Percentiles rank a stretch among this genome's conserved stretches.
These are phyloP conservation scores for Oxytropis ochrocephala DNA, from an alignment of 306 rosid genomes.

Conservation along the genomic window DNA sequence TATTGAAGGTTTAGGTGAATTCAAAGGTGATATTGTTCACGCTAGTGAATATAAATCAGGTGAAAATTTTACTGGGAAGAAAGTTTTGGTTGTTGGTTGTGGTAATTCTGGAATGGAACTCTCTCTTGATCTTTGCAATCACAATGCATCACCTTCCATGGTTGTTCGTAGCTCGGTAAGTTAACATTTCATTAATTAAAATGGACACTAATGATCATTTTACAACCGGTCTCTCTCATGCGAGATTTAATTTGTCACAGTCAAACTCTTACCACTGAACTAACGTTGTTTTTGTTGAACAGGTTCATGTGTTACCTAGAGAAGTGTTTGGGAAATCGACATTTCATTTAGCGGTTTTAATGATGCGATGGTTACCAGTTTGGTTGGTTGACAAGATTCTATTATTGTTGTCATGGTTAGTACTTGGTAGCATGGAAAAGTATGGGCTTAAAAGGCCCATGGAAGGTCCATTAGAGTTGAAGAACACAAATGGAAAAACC, in stretches of 20 bases:
- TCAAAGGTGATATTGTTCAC: constrained; percentile 63
- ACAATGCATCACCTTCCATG: constrained; percentile 71
- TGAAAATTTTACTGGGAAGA: constrained; percentile 62
- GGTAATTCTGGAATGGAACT: constrained; percentile 98
- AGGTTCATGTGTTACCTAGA: constrained; percentile 89
- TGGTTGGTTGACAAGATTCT: constrained; percentile 75
- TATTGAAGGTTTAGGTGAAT: constrained; percentile 56
- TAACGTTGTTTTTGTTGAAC: constrained; percentile 25
- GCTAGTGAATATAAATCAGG: constrained; percentile 81
- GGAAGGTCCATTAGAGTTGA: constrained; percentile 66
- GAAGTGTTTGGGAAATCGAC: constrained; percentile 73
- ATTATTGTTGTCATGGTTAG: constrained; percentile 58
- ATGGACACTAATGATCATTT: no score
- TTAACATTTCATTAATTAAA: no score
- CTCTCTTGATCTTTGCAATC: constrained; percentile 80
- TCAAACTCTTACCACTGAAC: constrained; percentile 5
- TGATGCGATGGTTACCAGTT: constrained; percentile 82
- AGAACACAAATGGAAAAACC: constrained; percentile 74
- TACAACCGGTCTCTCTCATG: no score
- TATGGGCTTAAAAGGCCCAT: constrained; percentile 71
- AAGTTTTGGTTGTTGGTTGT: constrained; percentile 82
- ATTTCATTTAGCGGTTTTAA: constrained; percentile 56
- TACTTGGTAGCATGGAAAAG: constrained; percentile 56
- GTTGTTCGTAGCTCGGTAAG: constrained; percentile 89
- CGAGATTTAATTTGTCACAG: no score